Evolutionary conservation across 352 stramenopile genomes (phyloP), one percentile per base, ranked within the genome.

Genomic region (Phytophthora pinifolia): DNA sequence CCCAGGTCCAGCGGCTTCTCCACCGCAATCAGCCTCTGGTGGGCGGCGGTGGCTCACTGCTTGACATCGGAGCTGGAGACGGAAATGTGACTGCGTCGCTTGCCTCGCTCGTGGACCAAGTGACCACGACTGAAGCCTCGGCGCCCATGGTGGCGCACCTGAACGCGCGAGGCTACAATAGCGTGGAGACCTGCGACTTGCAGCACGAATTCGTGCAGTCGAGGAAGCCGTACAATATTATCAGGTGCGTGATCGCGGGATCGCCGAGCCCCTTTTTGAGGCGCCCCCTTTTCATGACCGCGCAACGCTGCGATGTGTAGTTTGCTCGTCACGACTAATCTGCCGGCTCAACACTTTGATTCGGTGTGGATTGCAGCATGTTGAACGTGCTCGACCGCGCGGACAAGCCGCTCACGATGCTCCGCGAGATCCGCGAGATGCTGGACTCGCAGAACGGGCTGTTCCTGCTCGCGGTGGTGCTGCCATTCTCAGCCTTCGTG

Each of bases 51-150:
- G 68, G 72, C 1, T 78, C 77, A 12, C 46, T 94, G 29, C 75
- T 94, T 9, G 85, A 94, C 35, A 89, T 94, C 59, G 85, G 83
- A 27, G 85, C 85, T 15, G 85, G 85, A 27, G 85, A 94, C 52
- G 85, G 85, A 53, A 90, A 94, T 42, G 83, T 94, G 38, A 94
- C 85, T 4, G 79, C 66, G 13, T 83, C 74, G 10, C 64, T 94
- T n/a, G 80, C 79, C n/a, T 85, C 82, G 47, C 74, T 92, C 13
- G 80, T 91, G 13, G 66, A 86, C 25, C 51, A 73, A 33, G 82
- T 92, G 22, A 79, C 68, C 13, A 79, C 77, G 6, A 94, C 84
- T 0, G 84, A 94, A 54, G 83, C 87, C 31, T 94, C 84, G 1
- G 59, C 69, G 5, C 80, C 84, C 8, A 94, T 94, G 84, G 84